Evolutionary conservation across 495 filamentous ascomycete genomes (phyloP).

Genomic region (Cladorrhinum samala): DNA sequence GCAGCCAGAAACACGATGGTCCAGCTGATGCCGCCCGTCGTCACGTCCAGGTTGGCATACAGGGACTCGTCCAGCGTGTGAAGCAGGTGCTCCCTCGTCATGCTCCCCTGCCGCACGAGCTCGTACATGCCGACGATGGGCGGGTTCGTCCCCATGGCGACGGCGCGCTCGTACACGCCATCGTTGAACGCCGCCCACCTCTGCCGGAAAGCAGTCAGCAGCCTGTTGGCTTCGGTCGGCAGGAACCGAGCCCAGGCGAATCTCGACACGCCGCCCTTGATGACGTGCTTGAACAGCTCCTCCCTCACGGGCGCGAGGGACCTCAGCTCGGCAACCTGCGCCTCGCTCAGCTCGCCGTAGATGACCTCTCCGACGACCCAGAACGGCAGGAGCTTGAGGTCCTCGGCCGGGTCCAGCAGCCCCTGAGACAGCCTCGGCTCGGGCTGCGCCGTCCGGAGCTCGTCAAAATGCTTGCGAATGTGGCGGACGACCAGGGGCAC

Average conservation of each 20-base stretch:
- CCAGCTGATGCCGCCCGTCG: conserved; percentile 35
- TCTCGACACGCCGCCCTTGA: conserved; percentile 27
- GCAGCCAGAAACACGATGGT: conserved; percentile 34
- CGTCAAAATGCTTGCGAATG: too few species aligned
- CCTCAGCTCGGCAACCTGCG: conserved; percentile 13
- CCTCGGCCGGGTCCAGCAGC: conserved; percentile 20
- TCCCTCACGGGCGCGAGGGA: conserved; percentile 23
- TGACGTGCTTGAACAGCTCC: conserved; percentile 20
- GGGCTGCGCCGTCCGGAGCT: too few species aligned
- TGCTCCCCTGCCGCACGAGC: conserved; percentile 4
- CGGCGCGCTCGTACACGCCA: conserved; percentile 5
- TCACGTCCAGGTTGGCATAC: conserved; percentile 44
- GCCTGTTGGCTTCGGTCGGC: conserved; percentile 15
- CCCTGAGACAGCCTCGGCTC: background rate
- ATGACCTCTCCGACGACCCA: conserved; percentile 29
- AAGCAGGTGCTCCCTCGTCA: conserved; percentile 17
- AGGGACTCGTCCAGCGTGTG: conserved; percentile 42
- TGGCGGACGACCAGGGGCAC: too few species aligned
- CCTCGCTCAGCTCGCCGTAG: conserved; percentile 24
- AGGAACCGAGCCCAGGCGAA: conserved; percentile 14
- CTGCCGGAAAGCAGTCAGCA: conserved; percentile 18
- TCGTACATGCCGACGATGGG: conserved; percentile 21
- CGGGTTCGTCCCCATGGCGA: background rate
- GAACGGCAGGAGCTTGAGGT: conserved; percentile 33
- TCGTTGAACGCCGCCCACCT: conserved; percentile 21